Base-by-base conservation (phyloP, 805 yeast species). In the Candida wancherniae region DNA sequence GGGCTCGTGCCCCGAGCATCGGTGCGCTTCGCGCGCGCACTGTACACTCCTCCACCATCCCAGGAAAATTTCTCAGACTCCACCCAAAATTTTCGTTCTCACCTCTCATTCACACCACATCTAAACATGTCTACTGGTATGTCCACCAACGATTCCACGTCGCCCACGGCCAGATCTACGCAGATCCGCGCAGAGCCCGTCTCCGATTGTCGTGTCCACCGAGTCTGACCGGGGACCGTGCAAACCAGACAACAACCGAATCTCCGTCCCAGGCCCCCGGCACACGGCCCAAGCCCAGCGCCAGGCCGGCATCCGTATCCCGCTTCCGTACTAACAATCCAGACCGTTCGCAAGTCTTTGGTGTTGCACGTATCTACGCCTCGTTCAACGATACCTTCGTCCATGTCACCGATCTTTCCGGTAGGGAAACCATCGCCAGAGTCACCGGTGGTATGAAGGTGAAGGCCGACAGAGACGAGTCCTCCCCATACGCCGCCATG, bases 391-490 rank as follows among this genome's bases (percentile, higher is more conserved):
- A 92, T 78, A 92, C 99, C 51, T 92, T 92, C 75, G 99, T 92
- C 59, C 99, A 92, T 72, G 92, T 92, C 60, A 92, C 99, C 61
- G 99, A 92, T 79, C 77, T 88, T 58, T 85, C 97, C 61, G 99
- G 98, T 74, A 92, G 90, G 74, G 99, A 94, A 77, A 92, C 99
- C 75, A 90, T 92, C 66, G 81, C 95, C 77, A 87, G 97, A 77
- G 96, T 92, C 59, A 92, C 98, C 65, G 99, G 99, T 80, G 99
- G 98, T 75, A 92, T 92, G 98, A 92, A 92, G 81, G 99, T 92
- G 72, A 92, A 92, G 82, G 98, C 98, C 62, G 99, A 92, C 79
- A 86, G 97, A 79, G 99, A 94, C 71, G 98, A 92, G 81, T 90
- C 97, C 47, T 85, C 98, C 54, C 98, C 99, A 71, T 92, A 92